These are phyloP conservation scores for Aspergillus aculeatus DNA, from an alignment of 2,329 filamentous ascomycete genomes.

Conservation along the genomic window DNA sequence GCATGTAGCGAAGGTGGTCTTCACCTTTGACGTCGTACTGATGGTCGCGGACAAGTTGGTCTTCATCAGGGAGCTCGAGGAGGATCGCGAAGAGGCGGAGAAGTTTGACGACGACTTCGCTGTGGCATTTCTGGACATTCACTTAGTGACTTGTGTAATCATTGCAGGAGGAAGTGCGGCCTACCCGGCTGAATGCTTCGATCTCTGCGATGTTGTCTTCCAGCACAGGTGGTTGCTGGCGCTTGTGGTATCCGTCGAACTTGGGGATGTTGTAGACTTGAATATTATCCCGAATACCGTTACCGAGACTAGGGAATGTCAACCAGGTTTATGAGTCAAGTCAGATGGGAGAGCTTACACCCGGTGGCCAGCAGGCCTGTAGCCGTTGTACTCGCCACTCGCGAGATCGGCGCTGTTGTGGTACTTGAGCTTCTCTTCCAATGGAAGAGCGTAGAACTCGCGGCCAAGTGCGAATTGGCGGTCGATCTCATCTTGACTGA, in stretches of 20 bases:
- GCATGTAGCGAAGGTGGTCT: constrained; percentile 64
- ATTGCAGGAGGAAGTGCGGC: not conserved
- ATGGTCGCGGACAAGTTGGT: constrained; percentile 57
- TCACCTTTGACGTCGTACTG: constrained; percentile 59
- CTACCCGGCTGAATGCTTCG: constrained; percentile 52
- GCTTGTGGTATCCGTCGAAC: constrained; percentile 50
- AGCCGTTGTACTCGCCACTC: constrained; percentile 58
- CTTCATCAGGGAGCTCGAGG: constrained; percentile 59
- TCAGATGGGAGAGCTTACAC: constrained; percentile 20
- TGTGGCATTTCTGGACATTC: constrained; percentile 29
- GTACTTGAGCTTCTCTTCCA: constrained; percentile 60
- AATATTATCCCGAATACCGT: constrained; percentile 54
- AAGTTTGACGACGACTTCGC: constrained; percentile 41
- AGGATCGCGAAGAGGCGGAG: constrained; percentile 62
- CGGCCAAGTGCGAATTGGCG: constrained; percentile 62
- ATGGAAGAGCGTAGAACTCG: constrained; percentile 56
- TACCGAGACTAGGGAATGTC: constrained; percentile 26
- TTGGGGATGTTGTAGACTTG: constrained; percentile 63
- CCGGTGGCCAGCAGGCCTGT: constrained; percentile 49
- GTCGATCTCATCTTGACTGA: constrained; percentile 61
- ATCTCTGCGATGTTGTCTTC: constrained; percentile 55
- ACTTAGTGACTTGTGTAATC: too few species aligned
- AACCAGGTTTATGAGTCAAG: constrained; percentile 8
- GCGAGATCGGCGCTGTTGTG: constrained; percentile 47
- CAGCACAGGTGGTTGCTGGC: constrained; percentile 50